Evolutionary conservation across 192 early-diverging fungal genomes (phyloP).

Genomic region (Backusella luteola): DNA sequence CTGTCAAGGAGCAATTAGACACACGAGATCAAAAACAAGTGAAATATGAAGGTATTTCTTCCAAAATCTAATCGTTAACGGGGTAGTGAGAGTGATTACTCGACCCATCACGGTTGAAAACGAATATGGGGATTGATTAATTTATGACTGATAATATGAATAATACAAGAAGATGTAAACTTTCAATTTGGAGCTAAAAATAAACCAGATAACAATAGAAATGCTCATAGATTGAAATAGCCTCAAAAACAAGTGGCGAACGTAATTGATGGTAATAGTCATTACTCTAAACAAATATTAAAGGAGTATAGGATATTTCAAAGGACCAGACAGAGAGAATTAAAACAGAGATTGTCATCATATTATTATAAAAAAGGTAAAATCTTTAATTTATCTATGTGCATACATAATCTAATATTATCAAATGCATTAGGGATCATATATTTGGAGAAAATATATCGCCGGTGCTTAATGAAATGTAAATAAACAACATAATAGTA

Average conservation of each 20-base stretch:
- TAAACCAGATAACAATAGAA: conserved; percentile 61
- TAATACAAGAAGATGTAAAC: conserved; percentile 79
- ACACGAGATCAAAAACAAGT: conserved; percentile 92
- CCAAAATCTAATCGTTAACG: conserved; percentile 63
- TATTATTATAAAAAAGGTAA: conserved; percentile 72
- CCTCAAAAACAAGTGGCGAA: conserved; percentile 72
- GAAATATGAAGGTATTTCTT: conserved; percentile 67
- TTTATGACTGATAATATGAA: conserved; percentile 85
- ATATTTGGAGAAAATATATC: conserved; percentile 10
- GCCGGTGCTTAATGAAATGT: conserved; percentile 5
- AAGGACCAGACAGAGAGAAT: conserved; percentile 69
- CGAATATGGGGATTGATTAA: conserved; percentile 51
- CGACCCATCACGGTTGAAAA: conserved; percentile 10
- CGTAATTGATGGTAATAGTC: conserved; percentile 60
- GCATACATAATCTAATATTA: too few relatives aligned
- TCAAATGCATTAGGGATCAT: background rate
- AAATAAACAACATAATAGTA: conserved; percentile 1
- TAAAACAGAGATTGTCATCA: conserved; percentile 69
- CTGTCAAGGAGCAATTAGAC: conserved; percentile 74
- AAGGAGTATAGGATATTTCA: conserved; percentile 85
- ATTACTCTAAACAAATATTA: conserved; percentile 70
- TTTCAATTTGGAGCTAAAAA: conserved; percentile 71
- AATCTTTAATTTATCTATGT: too few relatives aligned
- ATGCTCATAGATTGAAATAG: background rate
- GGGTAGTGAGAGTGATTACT: conserved; percentile 68